Percentiles rank a stretch among this genome's conserved stretches.
These are phyloP conservation scores for Arxiozyma slooffiae DNA, from an alignment of 1,139 yeast genomes.

Conservation along the genomic window DNA sequence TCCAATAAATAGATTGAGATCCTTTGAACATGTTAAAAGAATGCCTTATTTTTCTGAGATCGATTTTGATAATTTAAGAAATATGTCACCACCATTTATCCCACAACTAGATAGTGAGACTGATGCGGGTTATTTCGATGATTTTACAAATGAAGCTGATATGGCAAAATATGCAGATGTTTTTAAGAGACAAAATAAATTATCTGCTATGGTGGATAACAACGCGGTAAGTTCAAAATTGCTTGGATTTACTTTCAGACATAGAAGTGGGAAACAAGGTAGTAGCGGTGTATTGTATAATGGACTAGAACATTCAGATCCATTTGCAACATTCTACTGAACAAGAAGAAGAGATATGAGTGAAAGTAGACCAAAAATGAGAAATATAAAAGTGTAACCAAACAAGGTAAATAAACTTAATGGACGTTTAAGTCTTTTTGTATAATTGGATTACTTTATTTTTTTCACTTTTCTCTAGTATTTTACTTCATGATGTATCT, in stretches of 20 bases:
- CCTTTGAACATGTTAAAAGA: slow-evolving; percentile 68
- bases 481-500: neutral
- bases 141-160: slow-evolving; percentile 89
- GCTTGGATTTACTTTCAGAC: slow-evolving; percentile 94
- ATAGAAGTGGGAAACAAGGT: slow-evolving; percentile 48
- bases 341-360: neutral
- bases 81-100: slow-evolving; percentile 79
- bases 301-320: slow-evolving; percentile 33
- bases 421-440: neutral
- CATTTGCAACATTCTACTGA: slow-evolving; percentile 35
- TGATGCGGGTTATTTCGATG: slow-evolving; percentile 98
- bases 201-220: slow-evolving; percentile 71
- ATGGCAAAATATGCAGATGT: slow-evolving; percentile 98
- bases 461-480: neutral
- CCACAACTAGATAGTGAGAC: slow-evolving; percentile 95
- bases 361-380: neutral
- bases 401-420: neutral
- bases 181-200: slow-evolving; percentile 75
- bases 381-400: neutral
- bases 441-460: neutral
- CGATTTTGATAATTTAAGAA: slow-evolving; percentile 63
- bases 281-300: slow-evolving; percentile 34
- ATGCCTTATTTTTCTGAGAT: slow-evolving; percentile 80
- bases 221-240: slow-evolving; percentile 61
- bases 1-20: slow-evolving; percentile 63